Base-by-base conservation (phyloP, 306 rosid genomes). In the Quercus rubra region DNA sequence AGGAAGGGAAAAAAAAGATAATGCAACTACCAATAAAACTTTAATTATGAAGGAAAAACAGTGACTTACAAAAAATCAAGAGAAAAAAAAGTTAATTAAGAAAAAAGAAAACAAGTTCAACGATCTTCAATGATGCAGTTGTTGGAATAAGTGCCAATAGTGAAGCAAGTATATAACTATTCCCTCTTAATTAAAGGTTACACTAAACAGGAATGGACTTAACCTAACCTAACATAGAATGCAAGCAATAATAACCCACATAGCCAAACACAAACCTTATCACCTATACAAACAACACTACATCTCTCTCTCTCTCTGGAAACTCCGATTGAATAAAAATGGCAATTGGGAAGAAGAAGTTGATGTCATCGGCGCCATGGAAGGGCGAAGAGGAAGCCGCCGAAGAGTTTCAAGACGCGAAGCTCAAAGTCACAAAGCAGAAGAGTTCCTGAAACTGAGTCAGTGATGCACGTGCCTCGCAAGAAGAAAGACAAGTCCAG, bases 291-390 rank as follows among this genome's bases (percentile, higher is more conserved):
- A 6, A 41, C 11, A 41, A 0, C 3, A 8, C 49, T 3, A 1
- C 35, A 6, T 1, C 49, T 3, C 38, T 1, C 4, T 64, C 21
- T 31, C 5, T 7, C 1, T 31, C 6, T 18, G 43, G 0, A 5
- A 33, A 33, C 35, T 33, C 6, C 6, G 17, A 7, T 13, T 2
- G 5, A 17, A 64, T 3, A 31, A 19, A 7, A 67, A 86, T 82
- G 86, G 64, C 83, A 76, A 90, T 82, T 78, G 12, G 38, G 83
- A 95, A 90, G 92, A 90, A 91, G 87, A 84, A 89, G 57, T 56
- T 95, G 70, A 81, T 92, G 92, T 75, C 96, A 73, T 91, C 99
- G 18, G 99, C 97, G 55, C 99, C 99, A 55, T 95, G 99, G 99
- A 88, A 96, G 83, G 99, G 88, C 13, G 90, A 83, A 17, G 90